Evolutionary conservation across 768 basidiomycete genomes (phyloP).

Genomic region (Leccinum olivaceopallidum): DNA sequence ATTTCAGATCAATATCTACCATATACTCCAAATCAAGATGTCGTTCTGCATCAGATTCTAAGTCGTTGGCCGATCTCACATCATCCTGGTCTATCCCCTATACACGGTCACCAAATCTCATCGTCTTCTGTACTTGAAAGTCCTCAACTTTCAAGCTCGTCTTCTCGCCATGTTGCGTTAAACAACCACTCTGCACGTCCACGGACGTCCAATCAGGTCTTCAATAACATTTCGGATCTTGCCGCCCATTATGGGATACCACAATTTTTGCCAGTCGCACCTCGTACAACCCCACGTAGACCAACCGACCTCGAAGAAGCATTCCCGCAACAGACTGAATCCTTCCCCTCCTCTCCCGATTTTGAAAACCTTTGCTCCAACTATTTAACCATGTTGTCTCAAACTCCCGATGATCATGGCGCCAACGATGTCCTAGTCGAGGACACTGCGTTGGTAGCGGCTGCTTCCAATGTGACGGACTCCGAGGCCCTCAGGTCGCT

Average conservation of each 20-base stretch:
- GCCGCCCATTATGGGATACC: conserved; percentile 82
- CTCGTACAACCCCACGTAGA: conserved; percentile 55
- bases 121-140: conserved; percentile 48
- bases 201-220: conserved; percentile 66
- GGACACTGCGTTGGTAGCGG: conserved; percentile 29
- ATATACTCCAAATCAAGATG: conserved; percentile 44
- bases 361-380: conserved; percentile 51
- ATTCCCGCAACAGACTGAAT: conserved; percentile 25
- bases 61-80: conserved; percentile 47
- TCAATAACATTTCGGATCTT: conserved; percentile 63
- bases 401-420: conserved; percentile 44
- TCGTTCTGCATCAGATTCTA: conserved; percentile 42
- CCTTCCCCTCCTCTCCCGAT: conserved; percentile 37
- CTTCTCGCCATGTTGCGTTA: conserved; percentile 59
- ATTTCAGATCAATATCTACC: conserved; percentile 49
- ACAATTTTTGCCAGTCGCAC: conserved; percentile 65
- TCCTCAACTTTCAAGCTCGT: conserved; percentile 50
- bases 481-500: conserved; percentile 38
- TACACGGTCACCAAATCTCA: conserved; percentile 41
- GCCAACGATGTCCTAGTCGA: conserved; percentile 33
- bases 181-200: conserved; percentile 56
- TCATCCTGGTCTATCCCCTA: conserved; percentile 37
- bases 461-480: conserved; percentile 24
- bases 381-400: conserved; percentile 69
- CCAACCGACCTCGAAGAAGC: conserved; percentile 36